phyloP scores from a whole-genome alignment of 306 rosid genomes.

The Inga leiocalycina region DNA sequence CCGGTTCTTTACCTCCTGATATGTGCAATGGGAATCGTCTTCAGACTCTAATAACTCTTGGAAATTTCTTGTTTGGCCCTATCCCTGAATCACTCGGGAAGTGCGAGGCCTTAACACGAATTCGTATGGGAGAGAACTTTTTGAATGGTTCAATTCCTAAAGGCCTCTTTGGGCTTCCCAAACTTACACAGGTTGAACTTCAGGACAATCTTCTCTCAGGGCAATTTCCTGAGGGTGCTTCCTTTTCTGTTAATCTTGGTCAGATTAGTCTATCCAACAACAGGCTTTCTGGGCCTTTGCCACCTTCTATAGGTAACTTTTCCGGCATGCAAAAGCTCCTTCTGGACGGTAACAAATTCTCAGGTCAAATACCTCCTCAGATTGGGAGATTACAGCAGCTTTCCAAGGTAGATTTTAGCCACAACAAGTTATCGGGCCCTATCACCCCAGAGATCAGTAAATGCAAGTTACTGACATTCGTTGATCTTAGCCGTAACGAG shows the following conservation, averaged over 20 bases:
- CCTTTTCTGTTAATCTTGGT: slow-evolving; percentile 62
- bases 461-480: slow-evolving; percentile 80
- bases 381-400: slow-evolving; percentile 85
- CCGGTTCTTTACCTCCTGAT: slow-evolving; percentile 73
- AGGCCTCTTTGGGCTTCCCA: slow-evolving; percentile 76
- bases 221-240: slow-evolving; percentile 57
- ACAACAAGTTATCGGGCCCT: slow-evolving; percentile 70
- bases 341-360: slow-evolving; percentile 74
- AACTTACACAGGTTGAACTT: slow-evolving; percentile 79
- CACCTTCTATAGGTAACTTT: slow-evolving; percentile 85
- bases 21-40: slow-evolving; percentile 80
- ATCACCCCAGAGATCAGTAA: slow-evolving; percentile 72
- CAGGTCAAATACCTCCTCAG: slow-evolving; percentile 79
- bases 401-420: slow-evolving; percentile 83
- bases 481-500: slow-evolving; percentile 83
- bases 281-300: slow-evolving; percentile 72
- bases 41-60: slow-evolving; percentile 74
- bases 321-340: slow-evolving; percentile 90
- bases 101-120: slow-evolving; percentile 70
- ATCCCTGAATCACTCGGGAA: slow-evolving; percentile 84
- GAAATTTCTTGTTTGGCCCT: slow-evolving; percentile 78
- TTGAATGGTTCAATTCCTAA: slow-evolving; percentile 88
- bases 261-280: slow-evolving; percentile 86
- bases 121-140: slow-evolving; percentile 88
- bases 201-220: slow-evolving; percentile 80